phyloP scores from a whole-genome alignment of 441 rosid genomes.

The Geranium incanum region DNA sequence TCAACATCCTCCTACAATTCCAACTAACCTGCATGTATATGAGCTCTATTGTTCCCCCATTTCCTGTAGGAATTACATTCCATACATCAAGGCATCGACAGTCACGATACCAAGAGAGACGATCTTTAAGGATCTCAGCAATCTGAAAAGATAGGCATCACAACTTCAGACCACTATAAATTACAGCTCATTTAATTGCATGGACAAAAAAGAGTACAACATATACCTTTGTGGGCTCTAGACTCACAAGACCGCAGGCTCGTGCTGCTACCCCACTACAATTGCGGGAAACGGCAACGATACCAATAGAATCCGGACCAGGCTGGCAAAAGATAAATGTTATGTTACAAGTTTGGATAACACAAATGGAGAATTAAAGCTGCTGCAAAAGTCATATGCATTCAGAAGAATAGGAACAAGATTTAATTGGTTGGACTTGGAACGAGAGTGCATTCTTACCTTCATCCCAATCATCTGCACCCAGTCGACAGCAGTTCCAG shows the following conservation, averaged over 20 bases:
- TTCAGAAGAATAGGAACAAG: neutral
- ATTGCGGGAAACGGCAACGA: slow-evolving; percentile 95
- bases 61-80: slow-evolving; percentile 90
- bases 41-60: slow-evolving; percentile 92
- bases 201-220: neutral
- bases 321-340: slow-evolving; percentile 41
- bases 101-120: slow-evolving; percentile 95
- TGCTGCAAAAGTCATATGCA: no score
- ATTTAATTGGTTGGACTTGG: neutral
- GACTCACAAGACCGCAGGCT: slow-evolving; percentile 98
- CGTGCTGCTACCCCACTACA: slow-evolving; percentile 99
- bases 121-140: slow-evolving; percentile 98
- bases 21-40: slow-evolving; percentile 75
- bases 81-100: slow-evolving; percentile 96
- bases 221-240: slow-evolving; percentile 85
- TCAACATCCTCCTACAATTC: neutral
- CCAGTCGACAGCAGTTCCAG: slow-evolving; percentile 99
- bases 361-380: neutral
- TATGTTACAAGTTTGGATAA: neutral
- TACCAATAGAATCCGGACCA: slow-evolving; percentile 99
- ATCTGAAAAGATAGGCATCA: slow-evolving; percentile 42
- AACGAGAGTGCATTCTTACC: slow-evolving; percentile 35
- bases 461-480: slow-evolving; percentile 99
- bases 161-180: slow-evolving; percentile 6
- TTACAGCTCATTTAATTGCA: neutral